phyloP scores from a whole-genome alignment of 2,329 filamentous ascomycete genomes.

The Fusarium temperatum region DNA sequence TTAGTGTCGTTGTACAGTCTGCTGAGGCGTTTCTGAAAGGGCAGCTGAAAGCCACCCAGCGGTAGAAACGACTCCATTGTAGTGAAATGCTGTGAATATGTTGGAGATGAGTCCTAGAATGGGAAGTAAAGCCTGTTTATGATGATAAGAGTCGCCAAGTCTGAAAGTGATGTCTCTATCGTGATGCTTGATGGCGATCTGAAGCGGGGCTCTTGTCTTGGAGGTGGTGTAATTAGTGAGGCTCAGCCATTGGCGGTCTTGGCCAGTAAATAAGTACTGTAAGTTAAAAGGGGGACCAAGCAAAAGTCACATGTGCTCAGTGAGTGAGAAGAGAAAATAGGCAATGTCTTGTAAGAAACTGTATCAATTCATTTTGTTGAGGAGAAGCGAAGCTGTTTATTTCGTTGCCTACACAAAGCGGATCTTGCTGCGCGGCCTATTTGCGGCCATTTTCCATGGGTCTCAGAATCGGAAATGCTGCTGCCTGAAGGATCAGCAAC shows the following conservation, averaged over 20 bases:
- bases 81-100: not conserved
- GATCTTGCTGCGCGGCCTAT: slow-evolving; percentile 40
- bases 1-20: slow-evolving; percentile 85
- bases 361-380: slow-evolving; percentile 23
- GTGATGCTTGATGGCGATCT: slow-evolving; percentile 23
- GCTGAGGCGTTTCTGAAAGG: slow-evolving; percentile 71
- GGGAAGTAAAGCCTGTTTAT: not conserved
- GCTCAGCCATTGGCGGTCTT: slow-evolving; percentile 24
- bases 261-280: not conserved
- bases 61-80: slow-evolving; percentile 63
- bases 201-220: slow-evolving; percentile 25
- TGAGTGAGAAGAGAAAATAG: not conserved
- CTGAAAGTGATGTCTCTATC: slow-evolving; percentile 16
- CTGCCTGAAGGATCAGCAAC: slow-evolving; percentile 38
- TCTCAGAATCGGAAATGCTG: slow-evolving; percentile 36
- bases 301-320: slow-evolving; percentile 4
- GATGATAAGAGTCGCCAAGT: not conserved
- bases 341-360: not conserved
- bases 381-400: slow-evolving; percentile 31
- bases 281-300: not conserved
- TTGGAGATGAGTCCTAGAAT: not conserved
- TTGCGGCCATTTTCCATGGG: slow-evolving; percentile 38
- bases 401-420: slow-evolving; percentile 44
- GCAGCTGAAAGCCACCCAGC: slow-evolving; percentile 61
- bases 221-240: slow-evolving; percentile 16